These are phyloP conservation scores for Pythium periplocum DNA, from an alignment of 352 stramenopile species.

Conservation along the genomic window DNA sequence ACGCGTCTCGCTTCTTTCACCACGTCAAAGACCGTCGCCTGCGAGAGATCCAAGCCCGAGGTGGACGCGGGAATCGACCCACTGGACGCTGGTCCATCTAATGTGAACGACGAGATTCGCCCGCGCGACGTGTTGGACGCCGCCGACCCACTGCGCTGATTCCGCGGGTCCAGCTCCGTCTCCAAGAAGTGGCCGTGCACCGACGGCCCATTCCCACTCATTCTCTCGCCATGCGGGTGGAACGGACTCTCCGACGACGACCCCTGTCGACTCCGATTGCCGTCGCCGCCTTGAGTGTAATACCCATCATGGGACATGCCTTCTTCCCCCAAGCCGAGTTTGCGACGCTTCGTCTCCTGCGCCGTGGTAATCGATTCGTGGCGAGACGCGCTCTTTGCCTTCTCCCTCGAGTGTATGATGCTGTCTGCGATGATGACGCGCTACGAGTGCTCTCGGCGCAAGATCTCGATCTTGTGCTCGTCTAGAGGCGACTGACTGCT, in stretches of 20 bases:
- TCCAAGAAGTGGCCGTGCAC: conserved; percentile 34
- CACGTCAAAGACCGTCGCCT: conserved; percentile 50
- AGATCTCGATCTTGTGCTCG: no score
- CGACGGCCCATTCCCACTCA: conserved; percentile 5
- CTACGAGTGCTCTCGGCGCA: no score
- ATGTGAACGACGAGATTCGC: conserved; percentile 20
- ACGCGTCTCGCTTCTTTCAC: conserved; percentile 71
- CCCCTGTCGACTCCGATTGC: not conserved
- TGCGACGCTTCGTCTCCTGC: conserved; percentile 12
- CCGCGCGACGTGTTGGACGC: conserved; percentile 4
- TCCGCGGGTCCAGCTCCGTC: conserved; percentile 17
- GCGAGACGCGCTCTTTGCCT: no score
- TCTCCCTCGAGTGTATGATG: no score
- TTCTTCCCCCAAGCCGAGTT: conserved; percentile 9
- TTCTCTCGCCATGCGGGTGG: conserved; percentile 4
- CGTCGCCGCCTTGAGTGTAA: conserved; percentile 13
- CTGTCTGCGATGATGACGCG: no score
- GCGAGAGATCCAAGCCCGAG: conserved; percentile 37
- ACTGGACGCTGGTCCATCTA: conserved; percentile 20
- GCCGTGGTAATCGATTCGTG: no score
- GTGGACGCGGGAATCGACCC: conserved; percentile 23
- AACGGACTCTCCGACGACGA: conserved; percentile 4
- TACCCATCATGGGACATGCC: conserved; percentile 28
- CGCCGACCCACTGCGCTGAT: conserved; percentile 15
- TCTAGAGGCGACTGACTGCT: no score